phyloP scores from a whole-genome alignment of 306 rosid genomes.

The Echinosophora koreensis region DNA sequence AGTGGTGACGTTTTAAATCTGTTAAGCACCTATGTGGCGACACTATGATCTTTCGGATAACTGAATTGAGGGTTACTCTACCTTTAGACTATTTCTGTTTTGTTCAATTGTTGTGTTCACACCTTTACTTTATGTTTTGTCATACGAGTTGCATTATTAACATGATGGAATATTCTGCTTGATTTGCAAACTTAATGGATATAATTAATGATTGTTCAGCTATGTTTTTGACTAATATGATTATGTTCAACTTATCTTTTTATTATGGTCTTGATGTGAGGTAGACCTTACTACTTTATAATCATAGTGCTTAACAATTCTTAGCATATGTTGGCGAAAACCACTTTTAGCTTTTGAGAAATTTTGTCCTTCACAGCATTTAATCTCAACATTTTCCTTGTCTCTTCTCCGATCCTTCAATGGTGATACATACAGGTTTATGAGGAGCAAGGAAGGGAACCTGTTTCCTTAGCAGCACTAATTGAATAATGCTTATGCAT shows the following conservation, averaged over 20 bases:
- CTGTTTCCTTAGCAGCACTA: constrained; percentile 30
- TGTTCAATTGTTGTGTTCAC: constrained; percentile 3
- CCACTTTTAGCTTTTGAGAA: constrained; percentile 19
- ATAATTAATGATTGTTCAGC: no score
- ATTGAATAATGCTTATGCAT: constrained; percentile 13
- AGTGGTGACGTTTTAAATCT: no score
- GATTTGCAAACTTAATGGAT: no score
- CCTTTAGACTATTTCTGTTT: constrained; percentile 17
- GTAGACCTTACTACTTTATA: constrained; percentile 9
- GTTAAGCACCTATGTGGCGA: no score
- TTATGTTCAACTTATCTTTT: constrained; percentile 1
- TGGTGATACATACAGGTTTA: constrained; percentile 14
- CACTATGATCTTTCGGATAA: no score
- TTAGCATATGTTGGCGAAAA: neutral
- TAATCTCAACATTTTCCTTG: constrained; percentile 23
- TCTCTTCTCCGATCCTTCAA: constrained; percentile 8
- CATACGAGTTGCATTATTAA: no score
- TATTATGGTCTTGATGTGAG: no score
- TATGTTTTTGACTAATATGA: no score
- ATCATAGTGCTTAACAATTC: constrained; percentile 23
- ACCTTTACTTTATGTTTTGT: no score
- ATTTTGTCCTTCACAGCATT: constrained; percentile 4
- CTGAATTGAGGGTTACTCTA: no score
- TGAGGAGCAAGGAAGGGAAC: constrained; percentile 11
- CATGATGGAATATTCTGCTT: no score